Evolutionary conservation across 2,329 filamentous ascomycete genomes (phyloP).

Genomic region (Diplodia corticola): DNA sequence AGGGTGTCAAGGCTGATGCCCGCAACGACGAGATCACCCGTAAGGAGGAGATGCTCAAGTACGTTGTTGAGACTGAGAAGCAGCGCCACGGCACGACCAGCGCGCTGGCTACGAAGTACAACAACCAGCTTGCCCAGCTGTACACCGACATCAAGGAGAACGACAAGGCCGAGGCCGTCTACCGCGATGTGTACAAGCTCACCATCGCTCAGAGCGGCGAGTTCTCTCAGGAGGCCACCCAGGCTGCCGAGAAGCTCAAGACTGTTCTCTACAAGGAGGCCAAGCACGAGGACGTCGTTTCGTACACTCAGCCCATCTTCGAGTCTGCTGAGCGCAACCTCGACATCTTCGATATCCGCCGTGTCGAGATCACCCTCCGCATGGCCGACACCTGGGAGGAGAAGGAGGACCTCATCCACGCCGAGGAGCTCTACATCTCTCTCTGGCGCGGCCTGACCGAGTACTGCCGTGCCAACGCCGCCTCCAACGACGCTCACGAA

Average conservation of each 20-base stretch:
- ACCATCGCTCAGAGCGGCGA: constrained; percentile 29
- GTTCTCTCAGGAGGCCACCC: constrained; percentile 29
- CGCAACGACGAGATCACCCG: constrained; percentile 26
- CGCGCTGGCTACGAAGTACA: constrained; percentile 27
- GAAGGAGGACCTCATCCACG: constrained; percentile 29
- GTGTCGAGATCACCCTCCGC: constrained; percentile 21
- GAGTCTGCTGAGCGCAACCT: constrained; percentile 22
- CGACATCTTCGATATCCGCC: constrained; percentile 23
- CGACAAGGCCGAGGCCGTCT: constrained; percentile 30
- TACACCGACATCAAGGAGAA: constrained; percentile 30
- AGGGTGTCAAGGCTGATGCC: constrained; percentile 9
- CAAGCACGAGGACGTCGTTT: constrained; percentile 22
- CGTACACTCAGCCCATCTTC: constrained; percentile 23
- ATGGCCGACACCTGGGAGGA: constrained; percentile 29
- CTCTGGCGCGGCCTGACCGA: constrained; percentile 22
- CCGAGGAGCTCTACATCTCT: constrained; percentile 30
- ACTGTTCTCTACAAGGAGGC: constrained; percentile 25
- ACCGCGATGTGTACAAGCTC: constrained; percentile 30
- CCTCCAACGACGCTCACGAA: constrained; percentile 14
- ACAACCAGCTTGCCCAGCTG: constrained; percentile 30
- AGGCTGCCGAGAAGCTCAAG: constrained; percentile 29
- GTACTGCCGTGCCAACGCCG: constrained; percentile 19
- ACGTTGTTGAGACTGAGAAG: constrained; percentile 28
- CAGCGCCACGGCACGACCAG: constrained; percentile 26
- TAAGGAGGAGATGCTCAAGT: constrained; percentile 30